Evolutionary conservation across 768 basidiomycete genomes (phyloP), one percentile per base, ranked within the genome.

Genomic region (Glaciozyma martinii): DNA sequence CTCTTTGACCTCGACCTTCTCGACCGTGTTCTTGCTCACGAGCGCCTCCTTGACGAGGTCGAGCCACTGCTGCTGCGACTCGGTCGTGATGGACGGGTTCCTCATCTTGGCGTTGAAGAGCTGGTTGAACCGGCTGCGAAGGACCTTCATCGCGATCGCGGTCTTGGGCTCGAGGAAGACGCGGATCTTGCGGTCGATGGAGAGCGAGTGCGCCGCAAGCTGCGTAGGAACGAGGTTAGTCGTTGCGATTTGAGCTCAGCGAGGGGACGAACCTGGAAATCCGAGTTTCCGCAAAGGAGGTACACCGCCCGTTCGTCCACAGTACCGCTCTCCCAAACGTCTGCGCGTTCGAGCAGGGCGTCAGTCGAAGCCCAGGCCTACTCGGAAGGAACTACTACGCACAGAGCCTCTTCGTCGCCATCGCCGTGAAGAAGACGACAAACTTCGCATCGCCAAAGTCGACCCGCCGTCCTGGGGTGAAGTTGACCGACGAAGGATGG

Each of bases 401-500:
- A 76, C 90, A 94, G 32, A 93, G 77, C 75, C 85, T 90, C 78
- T 90, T 95, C 10, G 92, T 93, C 74, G 91, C 90, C 90, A 91
- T 91, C 60, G 54, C 65, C 40, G 61, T 63, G 59, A 57, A 66
- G 66, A 58, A 66, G n/a, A 61, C 62, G 66, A 65, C 71, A 53
- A 68, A 68, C 76, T 90, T 81, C 66, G 86, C 86, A 19, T 82
- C 82, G 0, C 84, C 86, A 70, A 92, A 86, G 60, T 93, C 89
- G 55, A 65, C 50, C 15, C 76, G 73, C 12, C 79, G 73, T 80
- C 85, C 73, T 76, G 81, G 68, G 23, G 83, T 79, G 76, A 91
- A 91, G 76, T 99, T 98, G 66, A 94, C 82, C 0, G 90, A 94
- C 15, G 89, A 88, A 0, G 93, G 94, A 76, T 97, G 94, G 74